Evolutionary conservation across 129 eudicot genomes (phyloP), one percentile per base, ranked within the genome.

Genomic region (Deinandra increscens): DNA sequence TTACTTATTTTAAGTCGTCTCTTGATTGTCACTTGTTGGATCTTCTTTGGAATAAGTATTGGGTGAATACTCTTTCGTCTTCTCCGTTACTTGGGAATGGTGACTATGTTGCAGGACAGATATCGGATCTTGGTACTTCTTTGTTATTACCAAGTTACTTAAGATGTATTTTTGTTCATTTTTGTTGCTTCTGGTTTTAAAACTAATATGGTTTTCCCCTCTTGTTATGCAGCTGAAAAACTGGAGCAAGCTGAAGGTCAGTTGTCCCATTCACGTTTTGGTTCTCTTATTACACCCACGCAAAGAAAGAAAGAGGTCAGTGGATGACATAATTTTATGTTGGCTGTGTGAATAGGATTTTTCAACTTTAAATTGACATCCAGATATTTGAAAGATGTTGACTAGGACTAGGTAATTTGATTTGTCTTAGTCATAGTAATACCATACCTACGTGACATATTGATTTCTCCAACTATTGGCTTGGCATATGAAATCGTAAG

Each of bases 21-120:
- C 98, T 93, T 76, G 98, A 93, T 83, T 81, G 80, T 62, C 97
- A 93, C 78, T 88, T 93, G 66, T 81, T 93, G 95, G 98, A 93
- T 89, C 90, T 93, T 15, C 81, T 93, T 9, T 93, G 98, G 98
- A 93, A 93, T 64, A 93, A 93, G 83, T 93, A 93, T 80, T 93
- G 98, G 98, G 98, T 93, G 55, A 93, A 93, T 80, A 93, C 98
- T 12, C 98, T 93, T 74, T 93, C 98, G 4, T 93, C 98, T 34
- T 93, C 98, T 19, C 98, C 98, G 56, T 85, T 93, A 75, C 90
- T 93, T 38, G 98, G 98, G 22, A 89, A 89, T 62, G 96, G 89
- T 20, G 98, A 93, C 84, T 93, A 86, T 79, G 97, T 93, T 64
- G 98, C 98, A 44, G 98, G 96, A 69, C 98, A 93, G 77, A 89